phyloP scores from a whole-genome alignment of 2,329 filamentous ascomycete genomes.

The Penicillium sp. region DNA sequence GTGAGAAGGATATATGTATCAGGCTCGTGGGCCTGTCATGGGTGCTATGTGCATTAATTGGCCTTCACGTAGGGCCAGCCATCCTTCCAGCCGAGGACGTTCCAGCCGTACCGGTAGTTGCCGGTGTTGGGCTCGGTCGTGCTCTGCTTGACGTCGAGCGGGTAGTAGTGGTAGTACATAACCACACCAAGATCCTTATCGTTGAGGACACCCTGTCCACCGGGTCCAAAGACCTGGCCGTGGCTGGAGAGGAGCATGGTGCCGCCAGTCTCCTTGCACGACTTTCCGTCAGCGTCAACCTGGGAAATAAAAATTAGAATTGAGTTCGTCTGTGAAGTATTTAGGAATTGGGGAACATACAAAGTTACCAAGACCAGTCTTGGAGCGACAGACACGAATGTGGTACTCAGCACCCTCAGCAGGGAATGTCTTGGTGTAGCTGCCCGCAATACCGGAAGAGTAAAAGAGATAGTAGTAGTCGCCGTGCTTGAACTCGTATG shows the following conservation, averaged over 20 bases:
- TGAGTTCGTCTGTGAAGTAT: neutral
- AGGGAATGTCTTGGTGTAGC: constrained; percentile 53
- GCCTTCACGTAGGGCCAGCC: constrained; percentile 45
- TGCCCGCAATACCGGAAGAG: constrained; percentile 59
- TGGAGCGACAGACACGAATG: constrained; percentile 62
- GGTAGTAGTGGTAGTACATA: constrained; percentile 62
- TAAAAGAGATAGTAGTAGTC: constrained; percentile 65
- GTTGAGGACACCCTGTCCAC: constrained; percentile 53
- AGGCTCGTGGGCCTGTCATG: neutral
- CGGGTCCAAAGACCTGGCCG: constrained; percentile 62
- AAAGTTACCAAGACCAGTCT: constrained; percentile 54
- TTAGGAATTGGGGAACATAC: constrained; percentile 31
- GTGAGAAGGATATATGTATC: neutral
- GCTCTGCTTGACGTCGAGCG: constrained; percentile 49
- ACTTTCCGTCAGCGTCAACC: constrained; percentile 54
- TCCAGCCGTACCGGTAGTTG: constrained; percentile 49
- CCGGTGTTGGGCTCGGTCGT: constrained; percentile 48
- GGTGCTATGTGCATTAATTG: constrained; percentile 15
- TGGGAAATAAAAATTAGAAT: constrained; percentile 11
- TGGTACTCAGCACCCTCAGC: constrained; percentile 61
- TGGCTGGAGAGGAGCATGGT: constrained; percentile 61
- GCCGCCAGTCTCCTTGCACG: constrained; percentile 59
- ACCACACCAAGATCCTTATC: constrained; percentile 50
- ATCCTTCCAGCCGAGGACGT: constrained; percentile 42
- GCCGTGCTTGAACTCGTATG: constrained; percentile 56